Base-by-base conservation (phyloP, 345 rosid species). In the Arabidopsis suecica region DNA sequence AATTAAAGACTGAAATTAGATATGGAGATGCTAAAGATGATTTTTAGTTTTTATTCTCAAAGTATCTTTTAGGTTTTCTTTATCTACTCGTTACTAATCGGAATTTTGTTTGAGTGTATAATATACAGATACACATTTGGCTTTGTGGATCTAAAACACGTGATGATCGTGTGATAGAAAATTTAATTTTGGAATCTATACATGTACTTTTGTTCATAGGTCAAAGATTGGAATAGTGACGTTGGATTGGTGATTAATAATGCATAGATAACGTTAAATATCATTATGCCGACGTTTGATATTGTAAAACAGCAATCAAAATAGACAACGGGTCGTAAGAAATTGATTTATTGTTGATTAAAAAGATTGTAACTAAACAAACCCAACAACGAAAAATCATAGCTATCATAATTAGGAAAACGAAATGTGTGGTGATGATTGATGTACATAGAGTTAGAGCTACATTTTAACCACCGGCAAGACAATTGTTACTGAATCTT, bases 81-180 rank as follows among this genome's bases (percentile, higher is more conserved):
- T 36, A 32, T 4, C 59, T 25, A 45, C 30, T 25, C 65, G 72
- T 56, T 4, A 33, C 10, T 34, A 5, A 55, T 25, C 67, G 30
- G 18, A 18, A 18, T 37, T 48, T 42, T 74, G 25, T 74, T 13
- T 65, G 11, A 48, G 60, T 56, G 33, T 51, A 25, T 40, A 37
- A n/a, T 40, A 59, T 5, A 51, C 34, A 54, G 22, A 16, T 6
- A 66, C 48, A 71, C 16, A 22, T 71, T 60, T 72, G 69, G 56
- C 42, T 37, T 49, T 38, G 40, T 20, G 56, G 22, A 68, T 20
- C 20, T 50, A 40, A 59, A 59, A 60, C 62, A 59, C 69, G 74
- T 69, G 74, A 76, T 37, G 59, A 25, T 54, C 69, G 58, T 61
- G 74, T 34, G 32, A 28, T 69, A 42, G 7, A 18, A 49, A 32